phyloP scores from a whole-genome alignment of 805 yeast genomes.

The Groenewaldozyma tartarivorans region DNA sequence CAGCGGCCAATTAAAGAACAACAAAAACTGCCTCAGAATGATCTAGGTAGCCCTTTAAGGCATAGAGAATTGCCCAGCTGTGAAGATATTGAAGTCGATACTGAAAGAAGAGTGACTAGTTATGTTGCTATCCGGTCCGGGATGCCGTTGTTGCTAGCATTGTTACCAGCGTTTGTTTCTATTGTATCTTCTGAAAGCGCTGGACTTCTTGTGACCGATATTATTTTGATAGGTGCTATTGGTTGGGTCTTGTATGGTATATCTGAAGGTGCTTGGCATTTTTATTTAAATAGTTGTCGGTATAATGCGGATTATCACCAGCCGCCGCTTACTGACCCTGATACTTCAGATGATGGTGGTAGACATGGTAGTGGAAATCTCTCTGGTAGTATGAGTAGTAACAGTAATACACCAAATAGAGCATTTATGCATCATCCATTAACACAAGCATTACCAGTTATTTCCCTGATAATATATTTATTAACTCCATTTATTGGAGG shows the following conservation, averaged over 20 bases:
- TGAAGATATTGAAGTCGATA: no score
- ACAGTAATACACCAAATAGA: background rate
- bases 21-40: no score
- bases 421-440: background rate
- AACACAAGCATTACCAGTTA: conserved; percentile 1
- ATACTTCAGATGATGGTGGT: background rate
- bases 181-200: conserved; percentile 14
- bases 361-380: background rate
- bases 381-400: background rate
- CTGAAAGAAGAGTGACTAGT: no score
- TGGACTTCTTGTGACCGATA: conserved; percentile 16
- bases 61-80: no score
- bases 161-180: conserved; percentile 16
- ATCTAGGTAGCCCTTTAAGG: no score
- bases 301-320: background rate
- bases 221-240: conserved; percentile 14
- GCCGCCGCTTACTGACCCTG: background rate
- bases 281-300: conserved; percentile 9
- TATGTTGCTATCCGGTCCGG: no score
- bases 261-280: conserved; percentile 17
- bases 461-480: conserved; percentile 11
- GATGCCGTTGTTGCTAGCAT: conserved; percentile 15
- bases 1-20: no score
- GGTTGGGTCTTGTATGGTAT: conserved; percentile 18
- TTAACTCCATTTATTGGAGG: conserved; percentile 17